Base-by-base conservation (phyloP, 495 filamentous ascomycete species). In the Delitschia confertaspora region DNA sequence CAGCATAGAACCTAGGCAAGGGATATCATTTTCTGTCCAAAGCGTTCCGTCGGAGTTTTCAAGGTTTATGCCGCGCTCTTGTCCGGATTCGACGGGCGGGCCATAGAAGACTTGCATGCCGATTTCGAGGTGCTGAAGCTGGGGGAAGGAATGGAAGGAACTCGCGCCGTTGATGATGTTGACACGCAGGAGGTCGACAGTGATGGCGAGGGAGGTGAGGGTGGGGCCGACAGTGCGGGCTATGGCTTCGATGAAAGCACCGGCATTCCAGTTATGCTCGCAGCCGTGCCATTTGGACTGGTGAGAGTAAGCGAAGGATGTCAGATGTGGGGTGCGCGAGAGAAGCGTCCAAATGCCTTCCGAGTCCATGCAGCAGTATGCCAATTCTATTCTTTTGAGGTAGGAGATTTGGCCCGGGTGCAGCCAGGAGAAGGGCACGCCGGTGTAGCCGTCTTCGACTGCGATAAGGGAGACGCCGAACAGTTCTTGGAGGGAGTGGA, bases 1-100 rank as follows among this genome's bases (percentile, higher is more conserved):
- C 14, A 51, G 25, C 48, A 51, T 51, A 35, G 25, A 32, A 3
- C 41, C 48, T 16, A 51, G 16, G 41, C 48, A 51, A 1, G 48
- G 48, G 11, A 51, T 51, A 25, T 51, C 48, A 4, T 26, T 27
- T 6, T 39, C 18, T 1, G 33, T 34, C 48, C 48, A 51, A 3
- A 29, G 25, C 1, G 17, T 35, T 3, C 41, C 48, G 8, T 7
- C n/a, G 11, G 48, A 42, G 10, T 25, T 8, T 6, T 7, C 9
- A 4, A 35, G 20, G 16, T 36, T n/a, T 18, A 18, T 5, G 11
- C 48, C 48, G 6, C 5, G 17, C 9, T 16, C n/a, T 23, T 51
- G 48, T 1, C 42, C 48, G 19, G 32, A 38, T 19, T 45, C 40
- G 1, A 51, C 8, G 7, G 48, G 48, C 7, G 48, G 48, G 3